These are phyloP conservation scores for Stevia rebaudiana DNA, from an alignment of 140 eudicot genomes.

Conservation along the genomic window DNA sequence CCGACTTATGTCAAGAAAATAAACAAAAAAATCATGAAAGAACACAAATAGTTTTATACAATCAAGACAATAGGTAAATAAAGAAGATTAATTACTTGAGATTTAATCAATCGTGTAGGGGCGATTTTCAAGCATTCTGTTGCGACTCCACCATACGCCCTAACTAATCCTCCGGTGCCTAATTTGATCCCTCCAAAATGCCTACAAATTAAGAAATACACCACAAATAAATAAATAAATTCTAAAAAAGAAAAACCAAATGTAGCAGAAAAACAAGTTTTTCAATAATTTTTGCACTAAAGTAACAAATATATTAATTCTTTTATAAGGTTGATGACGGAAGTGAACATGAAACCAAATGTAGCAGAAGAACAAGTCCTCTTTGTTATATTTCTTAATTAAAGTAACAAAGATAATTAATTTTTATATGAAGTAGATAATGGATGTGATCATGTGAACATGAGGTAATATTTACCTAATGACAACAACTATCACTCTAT, in stretches of 20 bases:
- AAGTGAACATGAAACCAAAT: background rate
- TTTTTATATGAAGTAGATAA: background rate
- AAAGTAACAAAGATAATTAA: background rate
- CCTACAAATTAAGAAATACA: conserved; percentile 37
- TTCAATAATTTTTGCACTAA: background rate
- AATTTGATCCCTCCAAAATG: conserved; percentile 92
- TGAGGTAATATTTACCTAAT: conserved; percentile 50
- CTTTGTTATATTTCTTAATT: background rate
- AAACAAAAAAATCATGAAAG: background rate
- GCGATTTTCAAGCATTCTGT: conserved; percentile 84
- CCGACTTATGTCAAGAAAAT: background rate
- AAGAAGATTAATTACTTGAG: conserved; percentile 50
- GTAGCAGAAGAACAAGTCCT: background rate
- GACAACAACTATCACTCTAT: conserved; percentile 91
- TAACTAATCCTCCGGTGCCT: conserved; percentile 92
- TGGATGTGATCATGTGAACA: background rate
- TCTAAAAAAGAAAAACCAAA: too few relatives aligned
- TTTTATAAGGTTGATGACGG: background rate
- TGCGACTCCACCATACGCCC: conserved; percentile 98
- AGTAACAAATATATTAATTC: background rate
- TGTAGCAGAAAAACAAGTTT: background rate
- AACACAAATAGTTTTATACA: background rate
- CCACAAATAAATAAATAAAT: background rate
- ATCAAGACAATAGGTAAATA: background rate
- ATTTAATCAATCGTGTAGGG: conserved; percentile 75